These are phyloP conservation scores for Fusarium sp. DNA, from an alignment of 2,329 filamentous ascomycete genomes.

Conservation along the genomic window DNA sequence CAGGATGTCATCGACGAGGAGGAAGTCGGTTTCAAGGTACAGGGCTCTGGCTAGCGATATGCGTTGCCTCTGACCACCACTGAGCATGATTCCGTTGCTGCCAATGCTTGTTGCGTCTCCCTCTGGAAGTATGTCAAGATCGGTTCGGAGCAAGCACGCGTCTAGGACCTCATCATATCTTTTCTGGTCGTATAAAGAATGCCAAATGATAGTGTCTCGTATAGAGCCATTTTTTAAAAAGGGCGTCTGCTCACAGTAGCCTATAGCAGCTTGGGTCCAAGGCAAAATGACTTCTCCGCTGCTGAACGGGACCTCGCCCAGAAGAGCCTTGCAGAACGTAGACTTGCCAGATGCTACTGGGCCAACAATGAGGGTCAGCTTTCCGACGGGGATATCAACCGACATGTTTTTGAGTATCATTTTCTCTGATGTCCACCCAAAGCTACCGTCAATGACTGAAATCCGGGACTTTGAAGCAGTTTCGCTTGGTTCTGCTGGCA, in stretches of 20 bases:
- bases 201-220: slow-evolving; percentile 1
- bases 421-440: neutral
- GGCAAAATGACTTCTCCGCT: neutral
- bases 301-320: neutral
- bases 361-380: neutral
- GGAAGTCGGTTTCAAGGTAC: slow-evolving; percentile 1
- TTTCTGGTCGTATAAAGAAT: neutral
- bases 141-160: neutral
- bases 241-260: slow-evolving; percentile 13
- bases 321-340: slow-evolving; percentile 1
- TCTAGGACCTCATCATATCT: neutral
- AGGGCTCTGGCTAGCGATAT: slow-evolving; percentile 6
- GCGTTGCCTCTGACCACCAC: slow-evolving; percentile 14
- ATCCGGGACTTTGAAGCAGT: too few species aligned
- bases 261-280: neutral
- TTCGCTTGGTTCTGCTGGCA: neutral
- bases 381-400: neutral
- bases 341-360: slow-evolving; percentile 10
- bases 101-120: slow-evolving; percentile 5
- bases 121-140: neutral
- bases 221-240: slow-evolving; percentile 6
- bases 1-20: slow-evolving; percentile 6
- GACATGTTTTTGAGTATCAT: neutral
- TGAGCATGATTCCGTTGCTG: neutral
- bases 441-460: neutral